Evolutionary conservation across 768 basidiomycete genomes (phyloP).

Genomic region (Lenzites betulinus): DNA sequence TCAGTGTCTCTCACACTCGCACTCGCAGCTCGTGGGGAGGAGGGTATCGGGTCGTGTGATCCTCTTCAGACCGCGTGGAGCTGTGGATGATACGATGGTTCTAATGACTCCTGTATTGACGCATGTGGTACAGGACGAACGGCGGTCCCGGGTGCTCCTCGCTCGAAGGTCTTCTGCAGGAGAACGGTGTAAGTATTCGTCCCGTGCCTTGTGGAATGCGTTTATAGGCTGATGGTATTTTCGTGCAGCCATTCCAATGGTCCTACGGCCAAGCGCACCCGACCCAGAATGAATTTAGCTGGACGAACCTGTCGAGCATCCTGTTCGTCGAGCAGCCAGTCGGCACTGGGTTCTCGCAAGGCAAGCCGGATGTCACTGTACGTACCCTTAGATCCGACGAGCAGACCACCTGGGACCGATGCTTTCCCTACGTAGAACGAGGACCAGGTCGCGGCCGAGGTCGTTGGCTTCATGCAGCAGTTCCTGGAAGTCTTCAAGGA

Average conservation of each 20-base stretch:
- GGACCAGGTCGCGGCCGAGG: conserved; percentile 55
- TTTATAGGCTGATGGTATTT: neutral
- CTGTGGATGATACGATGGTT: no score
- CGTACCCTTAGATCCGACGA: neutral
- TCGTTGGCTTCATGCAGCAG: conserved; percentile 68
- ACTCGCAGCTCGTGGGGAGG: neutral
- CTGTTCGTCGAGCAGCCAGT: conserved; percentile 81
- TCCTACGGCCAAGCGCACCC: conserved; percentile 62
- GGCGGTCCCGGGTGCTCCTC: conserved; percentile 81
- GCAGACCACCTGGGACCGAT: no score
- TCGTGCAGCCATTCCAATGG: conserved; percentile 67
- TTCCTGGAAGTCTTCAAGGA: conserved; percentile 77
- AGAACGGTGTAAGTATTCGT: conserved; percentile 63
- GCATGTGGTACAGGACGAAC: conserved; percentile 58
- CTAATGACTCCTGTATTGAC: neutral
- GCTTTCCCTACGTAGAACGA: conserved; percentile 39
- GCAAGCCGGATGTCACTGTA: conserved; percentile 56
- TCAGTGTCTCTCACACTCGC: conserved; percentile 29
- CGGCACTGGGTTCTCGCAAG: conserved; percentile 78
- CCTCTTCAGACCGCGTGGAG: no score
- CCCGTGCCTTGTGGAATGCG: no score
- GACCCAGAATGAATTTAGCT: conserved; percentile 66
- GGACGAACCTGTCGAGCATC: conserved; percentile 79
- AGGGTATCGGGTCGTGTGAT: neutral
- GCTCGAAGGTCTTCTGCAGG: conserved; percentile 71